These are phyloP conservation scores for Marasmius sp. DNA, from an alignment of 1,284 basidiomycete species.

Conservation along the genomic window DNA sequence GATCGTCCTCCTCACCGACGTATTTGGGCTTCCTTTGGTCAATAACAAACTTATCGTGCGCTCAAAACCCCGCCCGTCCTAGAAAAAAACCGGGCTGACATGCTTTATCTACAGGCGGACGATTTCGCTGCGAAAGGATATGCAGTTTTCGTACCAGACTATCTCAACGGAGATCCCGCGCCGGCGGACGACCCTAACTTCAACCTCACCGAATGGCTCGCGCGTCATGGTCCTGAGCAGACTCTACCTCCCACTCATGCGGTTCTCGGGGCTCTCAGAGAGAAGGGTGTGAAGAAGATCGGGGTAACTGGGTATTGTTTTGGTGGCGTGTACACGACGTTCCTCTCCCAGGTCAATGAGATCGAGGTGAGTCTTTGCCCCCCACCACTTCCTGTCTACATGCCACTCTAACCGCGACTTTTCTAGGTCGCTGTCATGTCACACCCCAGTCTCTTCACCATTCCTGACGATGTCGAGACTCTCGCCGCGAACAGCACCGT, in stretches of 20 bases:
- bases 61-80: not conserved
- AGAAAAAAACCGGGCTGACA: too few species aligned
- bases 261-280: conserved; percentile 27
- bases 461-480: conserved; percentile 36
- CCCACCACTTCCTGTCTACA: not conserved
- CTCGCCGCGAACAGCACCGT: conserved; percentile 16
- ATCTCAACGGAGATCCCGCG: conserved; percentile 37
- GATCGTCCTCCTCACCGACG: conserved; percentile 40
- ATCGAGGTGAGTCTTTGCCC: not conserved
- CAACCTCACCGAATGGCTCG: conserved; percentile 19
- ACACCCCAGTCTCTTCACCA: conserved; percentile 40
- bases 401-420: conserved; percentile 23
- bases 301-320: conserved; percentile 31
- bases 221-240: conserved; percentile 18
- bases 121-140: not conserved
- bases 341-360: not conserved
- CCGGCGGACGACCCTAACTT: conserved; percentile 17
- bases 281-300: conserved; percentile 22
- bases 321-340: conserved; percentile 19
- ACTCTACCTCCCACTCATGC: conserved; percentile 27
- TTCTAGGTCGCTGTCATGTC: conserved; percentile 29
- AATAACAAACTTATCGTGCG: conserved; percentile 35
- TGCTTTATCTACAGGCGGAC: conserved; percentile 1
- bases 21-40: too few species aligned
- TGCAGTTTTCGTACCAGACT: conserved; percentile 25